Conservation (phyloP, 2,329 filamentous ascomycete species). For the Penicillium nordicum region DNA sequence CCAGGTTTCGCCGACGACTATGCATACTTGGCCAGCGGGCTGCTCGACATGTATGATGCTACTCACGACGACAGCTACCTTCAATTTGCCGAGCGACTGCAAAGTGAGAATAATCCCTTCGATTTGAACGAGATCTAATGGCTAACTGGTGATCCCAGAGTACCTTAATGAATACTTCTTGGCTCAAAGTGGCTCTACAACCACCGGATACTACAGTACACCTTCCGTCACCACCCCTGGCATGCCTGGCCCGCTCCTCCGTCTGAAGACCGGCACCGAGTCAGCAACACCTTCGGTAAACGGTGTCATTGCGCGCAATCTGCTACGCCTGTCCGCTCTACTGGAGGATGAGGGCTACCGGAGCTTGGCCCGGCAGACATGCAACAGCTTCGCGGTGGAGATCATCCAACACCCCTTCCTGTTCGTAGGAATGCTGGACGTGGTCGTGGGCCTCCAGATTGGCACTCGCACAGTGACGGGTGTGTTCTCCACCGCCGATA, state of each 20-base stretch:
- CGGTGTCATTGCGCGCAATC: slow-evolving; percentile 77
- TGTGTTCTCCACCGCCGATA: slow-evolving; percentile 43
- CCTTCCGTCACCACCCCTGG: slow-evolving; percentile 55
- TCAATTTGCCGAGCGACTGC: slow-evolving; percentile 75
- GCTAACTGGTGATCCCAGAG: slow-evolving; percentile 45
- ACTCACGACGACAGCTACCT: slow-evolving; percentile 74
- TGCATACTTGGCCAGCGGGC: slow-evolving; percentile 77
- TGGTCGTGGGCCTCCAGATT: slow-evolving; percentile 70
- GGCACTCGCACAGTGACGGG: slow-evolving; percentile 63
- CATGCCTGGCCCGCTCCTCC: slow-evolving; percentile 62
- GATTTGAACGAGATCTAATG: not conserved
- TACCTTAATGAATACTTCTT: slow-evolving; percentile 75
- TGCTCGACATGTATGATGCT: slow-evolving; percentile 79
- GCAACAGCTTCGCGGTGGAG: slow-evolving; percentile 85
- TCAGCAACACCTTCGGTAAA: slow-evolving; percentile 87
- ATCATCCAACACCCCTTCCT: slow-evolving; percentile 90
- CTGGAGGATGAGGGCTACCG: slow-evolving; percentile 64
- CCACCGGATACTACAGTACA: slow-evolving; percentile 43
- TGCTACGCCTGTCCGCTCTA: slow-evolving; percentile 73
- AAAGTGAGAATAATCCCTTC: slow-evolving; percentile 53
- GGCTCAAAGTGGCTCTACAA: slow-evolving; percentile 52
- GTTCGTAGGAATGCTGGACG: slow-evolving; percentile 74
- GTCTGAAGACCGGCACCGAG: slow-evolving; percentile 94
- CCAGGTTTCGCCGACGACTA: slow-evolving; percentile 91
- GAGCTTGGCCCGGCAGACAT: slow-evolving; percentile 66